Percentiles rank a stretch among this genome's conserved stretches.
Evolutionary conservation across 257 asterid species (phyloP).

Genomic region (Ilex aquifolium): DNA sequence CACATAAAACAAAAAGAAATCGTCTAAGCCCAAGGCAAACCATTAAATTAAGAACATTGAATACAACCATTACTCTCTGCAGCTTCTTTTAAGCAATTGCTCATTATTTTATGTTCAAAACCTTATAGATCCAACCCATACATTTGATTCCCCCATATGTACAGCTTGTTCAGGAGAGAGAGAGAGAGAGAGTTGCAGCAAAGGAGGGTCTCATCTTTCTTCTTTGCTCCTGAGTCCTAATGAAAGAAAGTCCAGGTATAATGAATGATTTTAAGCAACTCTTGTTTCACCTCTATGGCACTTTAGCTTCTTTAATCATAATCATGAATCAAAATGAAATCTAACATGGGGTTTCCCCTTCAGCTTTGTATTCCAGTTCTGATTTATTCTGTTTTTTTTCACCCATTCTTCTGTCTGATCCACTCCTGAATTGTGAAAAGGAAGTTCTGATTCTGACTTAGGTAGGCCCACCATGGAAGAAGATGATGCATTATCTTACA

Average conservation of each 20-base stretch:
- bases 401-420: constrained; percentile 26
- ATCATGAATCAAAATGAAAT: constrained; percentile 2
- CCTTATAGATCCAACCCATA: constrained; percentile 63
- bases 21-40: constrained; percentile 43
- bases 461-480: constrained; percentile 71
- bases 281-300: not conserved
- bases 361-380: constrained; percentile 16
- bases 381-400: not conserved
- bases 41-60: constrained; percentile 36
- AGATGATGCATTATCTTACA: constrained; percentile 51
- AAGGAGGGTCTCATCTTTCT: constrained; percentile 22
- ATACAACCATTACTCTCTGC: constrained; percentile 48
- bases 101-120: constrained; percentile 46
- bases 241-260: constrained; percentile 39
- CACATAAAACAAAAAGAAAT: constrained; percentile 58
- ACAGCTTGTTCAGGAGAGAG: constrained; percentile 27
- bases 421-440: constrained; percentile 29
- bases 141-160: constrained; percentile 53
- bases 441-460: constrained; percentile 37
- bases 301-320: not conserved
- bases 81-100: constrained; percentile 52
- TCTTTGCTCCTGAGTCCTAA: constrained; percentile 12
- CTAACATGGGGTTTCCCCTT: constrained; percentile 10
- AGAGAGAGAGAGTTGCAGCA: constrained; percentile 18
- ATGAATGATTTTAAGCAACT: constrained; percentile 11